These are phyloP conservation scores for Spinellus fusiger DNA, from an alignment of 192 early-diverging fungal species.

Conservation along the genomic window DNA sequence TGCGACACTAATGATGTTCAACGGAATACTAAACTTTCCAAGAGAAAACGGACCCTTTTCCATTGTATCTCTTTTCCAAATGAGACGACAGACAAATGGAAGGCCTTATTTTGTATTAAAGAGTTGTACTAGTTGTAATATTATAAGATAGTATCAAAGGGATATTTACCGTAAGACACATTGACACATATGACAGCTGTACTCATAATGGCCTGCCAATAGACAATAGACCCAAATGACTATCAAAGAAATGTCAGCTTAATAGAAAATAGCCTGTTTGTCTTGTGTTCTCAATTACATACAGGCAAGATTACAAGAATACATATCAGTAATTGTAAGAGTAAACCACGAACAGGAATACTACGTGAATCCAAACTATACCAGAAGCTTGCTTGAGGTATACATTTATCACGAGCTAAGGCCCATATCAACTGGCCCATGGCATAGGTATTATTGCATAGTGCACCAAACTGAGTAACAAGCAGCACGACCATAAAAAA, in stretches of 20 bases:
- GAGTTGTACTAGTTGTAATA: background rate
- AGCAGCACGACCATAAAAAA: conserved; percentile 36
- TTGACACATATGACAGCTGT: conserved; percentile 41
- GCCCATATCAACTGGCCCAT: conserved; percentile 43
- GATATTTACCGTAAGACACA: conserved; percentile 35
- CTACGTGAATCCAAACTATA: conserved; percentile 29
- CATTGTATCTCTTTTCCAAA: conserved; percentile 30
- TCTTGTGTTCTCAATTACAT: background rate
- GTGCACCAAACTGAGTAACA: conserved; percentile 37
- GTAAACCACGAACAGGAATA: conserved; percentile 31
- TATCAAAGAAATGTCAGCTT: background rate
- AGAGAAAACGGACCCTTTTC: conserved; percentile 34
- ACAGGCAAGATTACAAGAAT: conserved; percentile 36
- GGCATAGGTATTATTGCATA: conserved; percentile 34
- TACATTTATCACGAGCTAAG: conserved; percentile 42
- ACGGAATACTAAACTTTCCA: conserved; percentile 26
- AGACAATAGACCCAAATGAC: conserved; percentile 27
- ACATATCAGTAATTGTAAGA: conserved; percentile 26
- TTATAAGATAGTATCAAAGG: background rate
- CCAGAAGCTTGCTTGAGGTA: conserved; percentile 37
- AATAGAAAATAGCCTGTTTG: background rate
- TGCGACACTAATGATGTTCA: conserved; percentile 30
- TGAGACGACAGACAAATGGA: conserved; percentile 36
- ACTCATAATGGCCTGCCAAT: conserved; percentile 41
- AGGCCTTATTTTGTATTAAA: conserved; percentile 8